Evolutionary conservation across 2,329 filamentous ascomycete genomes (phyloP), one percentile per base, ranked within the genome.

Genomic region (Cercospora sojina): DNA sequence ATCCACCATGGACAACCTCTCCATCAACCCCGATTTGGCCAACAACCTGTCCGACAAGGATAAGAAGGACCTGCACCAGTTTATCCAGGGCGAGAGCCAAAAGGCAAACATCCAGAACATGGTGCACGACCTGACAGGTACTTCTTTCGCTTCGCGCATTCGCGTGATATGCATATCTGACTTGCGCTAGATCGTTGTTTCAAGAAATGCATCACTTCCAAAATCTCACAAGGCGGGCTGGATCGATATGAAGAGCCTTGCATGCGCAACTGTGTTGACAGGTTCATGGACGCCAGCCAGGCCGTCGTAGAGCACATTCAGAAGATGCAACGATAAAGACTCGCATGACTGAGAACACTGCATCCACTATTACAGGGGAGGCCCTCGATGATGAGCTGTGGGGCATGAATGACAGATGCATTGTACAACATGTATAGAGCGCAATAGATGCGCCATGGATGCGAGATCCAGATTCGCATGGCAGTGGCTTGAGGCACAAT

Each of bases 211-310:
- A 84, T 97, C 68, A 90, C 91, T 8, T 84, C 88, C 62, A 85
- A 84, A 65, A 90, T 97, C 78, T 88, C 89, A 72, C 86, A 84
- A 68, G 86, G 88, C 29, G 87, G 88, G 74, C 83, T 99, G 72
- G 92, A 96, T 72, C 86, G 85, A 75, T 83, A 80, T 68, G 95
- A 99, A 82, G 90, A 95, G 82, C 81, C 84, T 8, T 99, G 95
- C 79, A 86, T 97, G 78, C 84, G 89, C 78, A 97, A 97, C 83
- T 99, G 95, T 77, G 93, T 98, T 64, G 91, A 97, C 75, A 86
- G 95, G 64, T 98, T 96, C 81, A 85, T 98, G 82, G 95, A 99
- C 80, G 87, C 93, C 69, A 95, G 94, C 81, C 81, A 91, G 71
- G 83, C 92, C 62, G 91, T 96, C n/a, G 83, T 97, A 79, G 90